Evolutionary conservation across 1,284 basidiomycete genomes (phyloP).

Genomic region (Melanopsichium pennsylvanicum): DNA sequence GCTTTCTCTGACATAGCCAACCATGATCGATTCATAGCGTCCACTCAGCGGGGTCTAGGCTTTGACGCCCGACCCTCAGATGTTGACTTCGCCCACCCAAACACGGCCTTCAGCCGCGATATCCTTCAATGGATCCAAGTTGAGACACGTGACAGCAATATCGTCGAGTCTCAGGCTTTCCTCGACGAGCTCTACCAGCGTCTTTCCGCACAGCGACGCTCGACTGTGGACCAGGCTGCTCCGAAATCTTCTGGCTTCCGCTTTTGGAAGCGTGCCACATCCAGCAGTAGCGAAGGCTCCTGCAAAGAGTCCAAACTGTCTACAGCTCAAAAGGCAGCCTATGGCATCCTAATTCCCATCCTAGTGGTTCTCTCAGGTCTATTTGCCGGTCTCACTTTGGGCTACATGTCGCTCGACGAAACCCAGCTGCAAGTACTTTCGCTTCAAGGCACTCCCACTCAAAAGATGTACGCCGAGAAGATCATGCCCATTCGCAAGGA

Average conservation of each 20-base stretch:
- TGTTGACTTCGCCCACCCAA: neutral
- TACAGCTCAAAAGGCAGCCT: constrained; percentile 44
- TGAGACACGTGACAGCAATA: neutral
- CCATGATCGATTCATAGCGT: constrained; percentile 39
- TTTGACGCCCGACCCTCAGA: constrained; percentile 6
- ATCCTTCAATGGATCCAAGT: constrained; percentile 27
- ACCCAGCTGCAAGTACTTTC: constrained; percentile 87
- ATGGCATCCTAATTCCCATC: constrained; percentile 69
- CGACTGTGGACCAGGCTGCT: neutral
- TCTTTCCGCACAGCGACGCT: constrained; percentile 20
- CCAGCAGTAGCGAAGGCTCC: neutral
- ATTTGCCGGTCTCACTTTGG: constrained; percentile 80
- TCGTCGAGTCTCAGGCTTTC: constrained; percentile 13
- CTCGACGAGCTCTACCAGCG: constrained; percentile 33
- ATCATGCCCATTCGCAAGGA: constrained; percentile 83
- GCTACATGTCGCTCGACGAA: constrained; percentile 92
- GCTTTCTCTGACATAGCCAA: constrained; percentile 19
- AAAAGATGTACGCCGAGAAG: constrained; percentile 80
- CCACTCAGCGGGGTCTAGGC: constrained; percentile 5
- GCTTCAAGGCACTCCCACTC: constrained; percentile 81
- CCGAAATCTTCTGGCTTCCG: constrained; percentile 8
- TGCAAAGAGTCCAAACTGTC: constrained; percentile 29
- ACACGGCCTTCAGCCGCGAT: neutral
- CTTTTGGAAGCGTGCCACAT: constrained; percentile 34
- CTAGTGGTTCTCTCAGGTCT: constrained; percentile 71